Evolutionary conservation across 1,139 yeast species (phyloP).

Genomic region (Taiozyma sp.): DNA sequence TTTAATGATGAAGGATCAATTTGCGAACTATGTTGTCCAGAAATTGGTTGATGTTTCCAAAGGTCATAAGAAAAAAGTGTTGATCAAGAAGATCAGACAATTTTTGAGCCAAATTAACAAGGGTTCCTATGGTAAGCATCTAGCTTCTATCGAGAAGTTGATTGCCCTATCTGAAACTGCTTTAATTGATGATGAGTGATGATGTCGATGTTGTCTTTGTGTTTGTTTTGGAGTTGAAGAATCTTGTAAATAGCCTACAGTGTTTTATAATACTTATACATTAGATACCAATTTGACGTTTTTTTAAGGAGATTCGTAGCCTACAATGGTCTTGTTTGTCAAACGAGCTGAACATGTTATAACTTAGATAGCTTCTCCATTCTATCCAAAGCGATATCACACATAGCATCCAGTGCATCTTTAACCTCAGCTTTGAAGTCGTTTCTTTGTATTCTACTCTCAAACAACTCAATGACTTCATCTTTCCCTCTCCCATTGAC

Average conservation of each 20-base stretch:
- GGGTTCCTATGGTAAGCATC: slow-evolving; percentile 68
- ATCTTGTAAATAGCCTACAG: neutral
- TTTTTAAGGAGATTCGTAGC: neutral
- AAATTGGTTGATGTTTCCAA: slow-evolving; percentile 81
- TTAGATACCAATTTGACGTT: neutral
- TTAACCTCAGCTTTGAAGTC: slow-evolving; percentile 48
- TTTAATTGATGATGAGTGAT: slow-evolving; percentile 17
- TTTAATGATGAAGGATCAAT: slow-evolving; percentile 95
- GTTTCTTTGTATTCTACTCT: slow-evolving; percentile 46
- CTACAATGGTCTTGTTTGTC: neutral
- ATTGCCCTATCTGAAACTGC: slow-evolving; percentile 30
- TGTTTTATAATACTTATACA: neutral
- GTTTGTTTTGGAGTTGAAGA: neutral
- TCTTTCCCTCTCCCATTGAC: slow-evolving; percentile 76
- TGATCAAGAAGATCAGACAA: slow-evolving; percentile 36
- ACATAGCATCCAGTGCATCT: slow-evolving; percentile 80
- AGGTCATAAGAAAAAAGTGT: slow-evolving; percentile 56
- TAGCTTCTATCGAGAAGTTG: slow-evolving; percentile 78
- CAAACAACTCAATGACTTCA: slow-evolving; percentile 64
- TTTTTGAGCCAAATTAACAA: slow-evolving; percentile 49
- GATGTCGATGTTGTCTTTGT: neutral
- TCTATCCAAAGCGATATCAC: slow-evolving; percentile 83
- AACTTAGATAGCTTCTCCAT: slow-evolving; percentile 39
- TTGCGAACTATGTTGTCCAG: slow-evolving; percentile 95
- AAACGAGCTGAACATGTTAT: neutral